Evolutionary conservation across 1,284 basidiomycete genomes (phyloP).

Genomic region (Ganoderma leucocontextum): DNA sequence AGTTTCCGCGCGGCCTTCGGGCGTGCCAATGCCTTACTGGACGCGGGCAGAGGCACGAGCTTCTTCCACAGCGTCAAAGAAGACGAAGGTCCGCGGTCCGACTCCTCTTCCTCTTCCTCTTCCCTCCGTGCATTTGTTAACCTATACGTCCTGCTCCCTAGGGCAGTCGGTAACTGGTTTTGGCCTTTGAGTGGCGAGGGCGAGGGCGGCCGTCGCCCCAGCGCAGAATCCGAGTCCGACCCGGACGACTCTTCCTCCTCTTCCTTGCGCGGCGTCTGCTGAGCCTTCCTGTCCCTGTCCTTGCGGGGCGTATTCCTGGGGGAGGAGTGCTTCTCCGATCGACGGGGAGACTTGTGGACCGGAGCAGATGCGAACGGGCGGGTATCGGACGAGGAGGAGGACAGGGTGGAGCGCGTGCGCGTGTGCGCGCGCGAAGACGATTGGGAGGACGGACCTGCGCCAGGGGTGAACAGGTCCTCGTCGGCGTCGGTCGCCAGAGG

Average conservation of each 20-base stretch:
- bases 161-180: not conserved
- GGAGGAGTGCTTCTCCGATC: constrained; percentile 36
- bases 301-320: constrained; percentile 25
- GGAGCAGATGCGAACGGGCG: not conserved
- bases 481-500: not conserved
- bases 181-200: constrained; percentile 26
- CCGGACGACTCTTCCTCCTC: constrained; percentile 27
- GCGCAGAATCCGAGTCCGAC: constrained; percentile 1
- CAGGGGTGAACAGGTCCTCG: constrained; percentile 22
- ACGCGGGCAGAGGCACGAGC: constrained; percentile 1
- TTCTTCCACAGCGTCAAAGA: constrained; percentile 17
- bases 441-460: constrained; percentile 12
- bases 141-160: not conserved
- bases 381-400: constrained; percentile 19
- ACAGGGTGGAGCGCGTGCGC: constrained; percentile 17
- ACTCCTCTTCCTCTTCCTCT: constrained; percentile 26
- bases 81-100: constrained; percentile 26
- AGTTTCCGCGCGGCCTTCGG: constrained; percentile 13
- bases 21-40: constrained; percentile 13
- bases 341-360: constrained; percentile 39
- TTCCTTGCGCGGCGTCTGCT: constrained; percentile 6
- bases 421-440: constrained; percentile 23
- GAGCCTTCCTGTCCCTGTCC: not conserved
- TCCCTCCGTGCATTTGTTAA: not conserved
- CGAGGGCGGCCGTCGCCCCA: constrained; percentile 18